Conservation (phyloP, 129 eudicot genomes). For the sunflower (Helianthus annuus) region DNA sequence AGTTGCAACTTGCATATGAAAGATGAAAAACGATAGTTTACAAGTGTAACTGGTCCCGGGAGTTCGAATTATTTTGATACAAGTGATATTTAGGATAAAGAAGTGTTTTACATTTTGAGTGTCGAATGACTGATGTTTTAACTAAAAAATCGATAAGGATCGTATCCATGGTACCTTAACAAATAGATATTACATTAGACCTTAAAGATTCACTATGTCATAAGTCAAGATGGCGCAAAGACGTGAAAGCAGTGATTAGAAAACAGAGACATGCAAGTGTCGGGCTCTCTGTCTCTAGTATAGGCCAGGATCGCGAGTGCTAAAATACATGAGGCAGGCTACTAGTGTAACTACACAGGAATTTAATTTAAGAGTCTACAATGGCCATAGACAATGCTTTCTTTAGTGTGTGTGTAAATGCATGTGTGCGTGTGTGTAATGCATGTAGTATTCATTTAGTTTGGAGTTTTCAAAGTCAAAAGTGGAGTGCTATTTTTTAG, state of each 20-base stretch:
- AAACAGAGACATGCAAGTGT: too few species aligned
- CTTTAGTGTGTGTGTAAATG: too few species aligned
- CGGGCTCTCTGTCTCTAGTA: too few species aligned
- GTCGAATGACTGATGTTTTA: slow-evolving; percentile 6
- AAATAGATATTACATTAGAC: slow-evolving; percentile 13
- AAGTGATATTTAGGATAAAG: neutral
- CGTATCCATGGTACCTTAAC: neutral
- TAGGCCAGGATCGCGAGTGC: too few species aligned
- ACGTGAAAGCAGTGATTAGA: too few species aligned
- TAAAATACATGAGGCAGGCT: too few species aligned
- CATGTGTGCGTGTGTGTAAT: too few species aligned
- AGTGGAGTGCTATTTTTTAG: neutral
- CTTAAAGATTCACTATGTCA: neutral
- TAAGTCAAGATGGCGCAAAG: too few species aligned
- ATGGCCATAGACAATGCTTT: too few species aligned
- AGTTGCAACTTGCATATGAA: neutral
- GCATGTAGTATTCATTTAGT: neutral
- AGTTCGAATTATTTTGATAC: neutral
- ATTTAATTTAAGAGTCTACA: too few species aligned
- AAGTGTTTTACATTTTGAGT: neutral
- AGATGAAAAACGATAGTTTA: neutral
- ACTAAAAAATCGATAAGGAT: neutral
- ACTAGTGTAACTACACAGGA: too few species aligned
- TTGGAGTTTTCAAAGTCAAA: slow-evolving; percentile 1
- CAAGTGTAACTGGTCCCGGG: neutral